These are phyloP conservation scores for Candida dendrica DNA, from an alignment of 805 yeast genomes.

Conservation along the genomic window DNA sequence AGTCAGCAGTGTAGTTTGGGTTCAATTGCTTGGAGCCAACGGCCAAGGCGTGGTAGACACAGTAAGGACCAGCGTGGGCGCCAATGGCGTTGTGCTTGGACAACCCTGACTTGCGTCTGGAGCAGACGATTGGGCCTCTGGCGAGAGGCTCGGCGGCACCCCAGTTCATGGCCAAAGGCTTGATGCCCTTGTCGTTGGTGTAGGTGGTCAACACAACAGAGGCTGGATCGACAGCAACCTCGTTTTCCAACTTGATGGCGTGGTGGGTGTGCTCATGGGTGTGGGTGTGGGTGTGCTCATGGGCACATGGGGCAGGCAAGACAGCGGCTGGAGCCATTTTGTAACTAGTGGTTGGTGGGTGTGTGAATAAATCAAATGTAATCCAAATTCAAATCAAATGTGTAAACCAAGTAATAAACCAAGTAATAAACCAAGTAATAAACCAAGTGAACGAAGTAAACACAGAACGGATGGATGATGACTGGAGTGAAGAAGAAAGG, in stretches of 20 bases:
- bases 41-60: slow-evolving; percentile 59
- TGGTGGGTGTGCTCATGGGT: slow-evolving; percentile 2
- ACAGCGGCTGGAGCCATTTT: slow-evolving; percentile 15
- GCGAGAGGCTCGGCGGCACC: slow-evolving; percentile 38
- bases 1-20: slow-evolving; percentile 46
- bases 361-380: too few species aligned
- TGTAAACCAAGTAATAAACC: too few species aligned
- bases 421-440: too few species aligned
- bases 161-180: slow-evolving; percentile 47
- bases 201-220: slow-evolving; percentile 43
- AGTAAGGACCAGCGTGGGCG: slow-evolving; percentile 58
- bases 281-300: neutral
- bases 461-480: too few species aligned
- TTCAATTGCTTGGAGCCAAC: slow-evolving; percentile 54
- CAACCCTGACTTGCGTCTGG: slow-evolving; percentile 42
- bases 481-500: too few species aligned
- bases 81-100: slow-evolving; percentile 56
- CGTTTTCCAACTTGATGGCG: slow-evolving; percentile 13
- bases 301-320: neutral
- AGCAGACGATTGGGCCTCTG: slow-evolving; percentile 54
- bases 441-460: too few species aligned
- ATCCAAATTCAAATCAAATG: too few species aligned
- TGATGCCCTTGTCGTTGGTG: slow-evolving; percentile 40
- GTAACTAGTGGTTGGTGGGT: too few species aligned
- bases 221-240: slow-evolving; percentile 15